A percentile compares a stretch with the other conserved stretches of the same genome.
Conservation (phyloP, 2,329 filamentous ascomycete species). For the Hypoxylon sp. region DNA sequence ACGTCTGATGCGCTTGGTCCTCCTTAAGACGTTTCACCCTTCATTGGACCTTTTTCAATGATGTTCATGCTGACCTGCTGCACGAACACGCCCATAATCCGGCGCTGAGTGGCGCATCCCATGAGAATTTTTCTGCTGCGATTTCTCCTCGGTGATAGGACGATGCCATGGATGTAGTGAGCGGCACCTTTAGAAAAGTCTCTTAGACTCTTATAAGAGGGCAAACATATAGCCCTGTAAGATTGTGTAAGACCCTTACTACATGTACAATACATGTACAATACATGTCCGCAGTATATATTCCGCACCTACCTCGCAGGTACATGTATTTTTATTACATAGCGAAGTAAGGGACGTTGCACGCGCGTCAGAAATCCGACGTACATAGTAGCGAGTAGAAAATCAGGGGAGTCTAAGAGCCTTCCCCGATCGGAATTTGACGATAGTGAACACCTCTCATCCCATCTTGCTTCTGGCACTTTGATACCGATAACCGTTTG, state of each 20-base stretch:
- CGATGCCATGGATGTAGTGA: no score
- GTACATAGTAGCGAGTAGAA: not conserved
- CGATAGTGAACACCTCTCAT: not conserved
- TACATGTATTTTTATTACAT: not conserved
- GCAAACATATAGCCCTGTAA: not conserved
- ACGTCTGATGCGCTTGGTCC: conserved; percentile 31
- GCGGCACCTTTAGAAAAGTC: not conserved
- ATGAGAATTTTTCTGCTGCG: conserved; percentile 7
- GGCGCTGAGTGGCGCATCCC: conserved; percentile 20
- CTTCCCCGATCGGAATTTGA: not conserved
- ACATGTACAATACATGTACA: not conserved
- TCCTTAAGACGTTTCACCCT: conserved; percentile 36
- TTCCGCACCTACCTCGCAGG: no score
- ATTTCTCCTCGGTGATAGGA: conserved; percentile 12
- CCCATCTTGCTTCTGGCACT: not conserved
- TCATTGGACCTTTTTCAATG: conserved; percentile 31
- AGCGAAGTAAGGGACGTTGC: not conserved
- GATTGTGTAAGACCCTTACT: not conserved
- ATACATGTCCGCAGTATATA: no score
- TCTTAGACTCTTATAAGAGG: not conserved
- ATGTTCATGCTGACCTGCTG: conserved; percentile 17
- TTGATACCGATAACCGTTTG: not conserved
- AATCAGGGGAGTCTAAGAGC: not conserved
- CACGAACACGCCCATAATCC: conserved; percentile 7
- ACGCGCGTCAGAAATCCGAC: not conserved